Percentiles rank a stretch among this genome's conserved stretches.
Evolutionary conservation across 2,329 filamentous ascomycete species (phyloP).

Genomic region (Periconia sp.): DNA sequence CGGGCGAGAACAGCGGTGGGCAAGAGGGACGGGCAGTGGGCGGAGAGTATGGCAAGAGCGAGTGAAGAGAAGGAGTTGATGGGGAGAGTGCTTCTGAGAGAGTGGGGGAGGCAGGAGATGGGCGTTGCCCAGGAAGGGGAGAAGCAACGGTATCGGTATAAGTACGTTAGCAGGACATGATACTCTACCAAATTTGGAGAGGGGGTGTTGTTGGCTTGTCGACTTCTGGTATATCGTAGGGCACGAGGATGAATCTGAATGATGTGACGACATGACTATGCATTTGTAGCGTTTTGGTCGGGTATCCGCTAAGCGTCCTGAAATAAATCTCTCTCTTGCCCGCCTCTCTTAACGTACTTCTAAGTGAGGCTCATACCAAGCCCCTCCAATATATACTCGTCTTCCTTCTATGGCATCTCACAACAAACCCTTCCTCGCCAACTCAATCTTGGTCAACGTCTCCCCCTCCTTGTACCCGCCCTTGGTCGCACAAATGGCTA

Average conservation of each 20-base stretch:
- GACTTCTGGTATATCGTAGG: neutral
- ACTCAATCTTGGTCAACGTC: constrained; percentile 75
- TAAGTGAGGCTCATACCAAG: neutral
- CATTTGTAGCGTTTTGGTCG: neutral
- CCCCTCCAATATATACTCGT: neutral
- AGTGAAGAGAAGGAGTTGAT: constrained; percentile 35
- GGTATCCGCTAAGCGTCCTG: neutral
- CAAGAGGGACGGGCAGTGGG: constrained; percentile 43
- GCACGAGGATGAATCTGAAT: neutral
- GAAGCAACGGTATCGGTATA: constrained; percentile 32
- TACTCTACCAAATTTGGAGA: too few relatives aligned
- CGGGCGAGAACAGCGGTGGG: constrained; percentile 35
- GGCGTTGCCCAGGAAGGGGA: constrained; percentile 28
- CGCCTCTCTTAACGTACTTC: too few relatives aligned
- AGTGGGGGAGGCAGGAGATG: constrained; percentile 45
- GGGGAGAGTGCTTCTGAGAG: constrained; percentile 39
- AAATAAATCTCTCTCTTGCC: too few relatives aligned
- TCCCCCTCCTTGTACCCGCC: constrained; percentile 77
- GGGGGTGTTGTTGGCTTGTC: too few relatives aligned
- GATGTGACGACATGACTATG: constrained; percentile 10
- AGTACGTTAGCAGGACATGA: constrained; percentile 29
- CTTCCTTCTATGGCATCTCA: constrained; percentile 42
- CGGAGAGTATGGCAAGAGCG: constrained; percentile 27
- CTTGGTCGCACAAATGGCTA: constrained; percentile 74
- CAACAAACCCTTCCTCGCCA: constrained; percentile 79